These are phyloP conservation scores for Hansfordia pulvinata DNA, from an alignment of 2,329 filamentous ascomycete species.

Conservation along the genomic window DNA sequence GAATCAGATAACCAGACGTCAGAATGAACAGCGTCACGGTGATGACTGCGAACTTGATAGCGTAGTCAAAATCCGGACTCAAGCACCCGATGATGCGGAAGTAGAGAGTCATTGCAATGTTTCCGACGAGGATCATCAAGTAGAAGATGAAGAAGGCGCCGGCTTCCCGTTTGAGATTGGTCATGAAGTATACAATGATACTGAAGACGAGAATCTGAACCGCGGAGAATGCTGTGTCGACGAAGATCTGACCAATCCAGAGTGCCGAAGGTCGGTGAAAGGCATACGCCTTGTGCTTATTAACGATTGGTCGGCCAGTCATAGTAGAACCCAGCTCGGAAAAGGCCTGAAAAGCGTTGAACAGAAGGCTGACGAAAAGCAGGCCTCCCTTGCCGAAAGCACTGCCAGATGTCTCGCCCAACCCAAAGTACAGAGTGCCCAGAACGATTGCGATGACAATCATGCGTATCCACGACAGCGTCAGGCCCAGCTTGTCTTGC, in stretches of 20 bases:
- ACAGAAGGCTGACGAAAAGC: slow-evolving; percentile 66
- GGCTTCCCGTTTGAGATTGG: slow-evolving; percentile 50
- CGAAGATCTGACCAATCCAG: slow-evolving; percentile 72
- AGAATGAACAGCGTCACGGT: slow-evolving; percentile 73
- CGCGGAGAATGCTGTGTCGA: slow-evolving; percentile 61
- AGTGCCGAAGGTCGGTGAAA: slow-evolving; percentile 73
- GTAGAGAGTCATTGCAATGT: slow-evolving; percentile 63
- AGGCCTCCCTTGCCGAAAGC: slow-evolving; percentile 75
- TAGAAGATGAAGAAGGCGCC: slow-evolving; percentile 71
- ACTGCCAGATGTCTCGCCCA: slow-evolving; percentile 50
- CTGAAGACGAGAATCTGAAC: slow-evolving; percentile 59
- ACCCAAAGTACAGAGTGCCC: slow-evolving; percentile 65
- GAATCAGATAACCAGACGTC: slow-evolving; percentile 74
- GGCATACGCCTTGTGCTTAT: slow-evolving; percentile 73
- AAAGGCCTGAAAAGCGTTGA: slow-evolving; percentile 82
- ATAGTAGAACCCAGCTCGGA: slow-evolving; percentile 64
- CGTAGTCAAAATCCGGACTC: slow-evolving; percentile 73
- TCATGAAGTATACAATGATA: slow-evolving; percentile 72
- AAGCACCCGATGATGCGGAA: slow-evolving; percentile 64
- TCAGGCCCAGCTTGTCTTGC: slow-evolving; percentile 69
- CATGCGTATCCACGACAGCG: slow-evolving; percentile 53
- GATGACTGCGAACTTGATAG: slow-evolving; percentile 68
- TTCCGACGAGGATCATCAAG: slow-evolving; percentile 53
- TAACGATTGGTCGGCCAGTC: slow-evolving; percentile 62
- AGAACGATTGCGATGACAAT: slow-evolving; percentile 67